Base-by-base conservation (phyloP, 1,284 basidiomycete genomes). In the Trichosporon sp. region DNA sequence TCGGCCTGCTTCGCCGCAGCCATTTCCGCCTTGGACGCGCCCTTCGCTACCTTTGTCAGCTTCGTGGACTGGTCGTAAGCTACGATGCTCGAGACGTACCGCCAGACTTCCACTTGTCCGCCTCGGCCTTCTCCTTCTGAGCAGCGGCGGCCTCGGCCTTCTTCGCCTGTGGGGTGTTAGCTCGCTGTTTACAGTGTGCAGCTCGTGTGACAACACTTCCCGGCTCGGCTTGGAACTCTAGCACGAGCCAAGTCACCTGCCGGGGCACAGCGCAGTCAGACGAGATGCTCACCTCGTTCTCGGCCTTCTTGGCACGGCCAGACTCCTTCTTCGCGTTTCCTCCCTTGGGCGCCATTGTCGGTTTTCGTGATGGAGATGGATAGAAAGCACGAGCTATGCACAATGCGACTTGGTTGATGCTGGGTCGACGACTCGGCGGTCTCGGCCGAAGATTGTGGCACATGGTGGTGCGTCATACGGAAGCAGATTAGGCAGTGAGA, bases 221-320 rank as follows among this genome's bases (percentile, higher is more conserved):
- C 26, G 26, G 26, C 26, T 26, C 4, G 43, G 16, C 2, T 7
- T 40, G 38, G 38, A 40, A 86, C 19, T 38, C 38, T 91, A 91
- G 4, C 35, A 37, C 35, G 35, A 37, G 8, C 35, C 26, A 26
- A 26, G 26, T 26, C 26, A 26, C 26, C 26, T 26, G 26, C 26
- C 26, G 26, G 26, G 26, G 26, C 26, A 26, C 26, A 26, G 26
- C 26, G 26, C 26, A 26, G 26, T 26, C 26, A 26, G 26, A 26
- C 26, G 1, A 16, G 1, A 1, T 2, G 87, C 91, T 89, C 26
- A 89, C 87, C 83, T 94, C 93, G 83, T 94, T 96, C 81, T 96
- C 95, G 5, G 93, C 93, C 85, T 98, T 98, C 84, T 93, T 94
- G 1, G 94, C 92, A 65, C 91, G 85, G 2, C 93, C 93, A 38